Evolutionary conservation across 176 grass and related monocot species (phyloP).

Genomic region (Phragmites australis): DNA sequence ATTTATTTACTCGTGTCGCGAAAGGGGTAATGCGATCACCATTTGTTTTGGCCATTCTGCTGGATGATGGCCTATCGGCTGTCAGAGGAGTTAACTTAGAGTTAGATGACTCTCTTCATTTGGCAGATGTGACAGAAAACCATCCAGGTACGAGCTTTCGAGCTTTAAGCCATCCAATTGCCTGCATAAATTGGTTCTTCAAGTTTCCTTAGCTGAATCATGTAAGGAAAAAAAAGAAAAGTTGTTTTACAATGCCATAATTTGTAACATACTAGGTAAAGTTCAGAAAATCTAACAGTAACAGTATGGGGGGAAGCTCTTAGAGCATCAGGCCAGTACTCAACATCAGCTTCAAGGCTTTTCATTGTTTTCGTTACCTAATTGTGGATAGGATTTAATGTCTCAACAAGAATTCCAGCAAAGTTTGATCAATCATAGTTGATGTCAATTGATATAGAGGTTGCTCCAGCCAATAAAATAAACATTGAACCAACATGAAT

Average conservation of each 20-base stretch:
- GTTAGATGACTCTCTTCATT: slow-evolving; percentile 63
- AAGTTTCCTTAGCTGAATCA: slow-evolving; percentile 18
- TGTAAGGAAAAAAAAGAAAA: background rate
- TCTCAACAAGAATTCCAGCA: background rate
- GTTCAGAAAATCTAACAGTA: slow-evolving; percentile 9
- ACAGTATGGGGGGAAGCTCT: background rate
- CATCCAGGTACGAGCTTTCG: slow-evolving; percentile 68
- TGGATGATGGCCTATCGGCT: slow-evolving; percentile 50
- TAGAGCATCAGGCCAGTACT: background rate
- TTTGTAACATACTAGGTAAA: background rate
- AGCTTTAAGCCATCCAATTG: slow-evolving; percentile 79
- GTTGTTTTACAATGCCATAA: background rate
- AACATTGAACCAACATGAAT: background rate
- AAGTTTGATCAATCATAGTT: background rate
- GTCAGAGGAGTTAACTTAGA: slow-evolving; percentile 55
- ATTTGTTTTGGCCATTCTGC: slow-evolving; percentile 58
- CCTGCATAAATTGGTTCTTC: slow-evolving; percentile 54
- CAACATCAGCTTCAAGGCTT: background rate
- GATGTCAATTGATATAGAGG: background rate
- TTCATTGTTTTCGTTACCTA: background rate
- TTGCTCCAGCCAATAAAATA: slow-evolving; percentile 7
- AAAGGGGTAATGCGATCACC: slow-evolving; percentile 76
- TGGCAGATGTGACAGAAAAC: slow-evolving; percentile 79
- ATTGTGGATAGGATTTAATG: background rate
- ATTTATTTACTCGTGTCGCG: slow-evolving; percentile 70